A percentile compares a stretch with the other conserved stretches of the same genome.
phyloP scores from a whole-genome alignment of 2,329 filamentous ascomycete genomes.

The Calonectria hawksworthii region DNA sequence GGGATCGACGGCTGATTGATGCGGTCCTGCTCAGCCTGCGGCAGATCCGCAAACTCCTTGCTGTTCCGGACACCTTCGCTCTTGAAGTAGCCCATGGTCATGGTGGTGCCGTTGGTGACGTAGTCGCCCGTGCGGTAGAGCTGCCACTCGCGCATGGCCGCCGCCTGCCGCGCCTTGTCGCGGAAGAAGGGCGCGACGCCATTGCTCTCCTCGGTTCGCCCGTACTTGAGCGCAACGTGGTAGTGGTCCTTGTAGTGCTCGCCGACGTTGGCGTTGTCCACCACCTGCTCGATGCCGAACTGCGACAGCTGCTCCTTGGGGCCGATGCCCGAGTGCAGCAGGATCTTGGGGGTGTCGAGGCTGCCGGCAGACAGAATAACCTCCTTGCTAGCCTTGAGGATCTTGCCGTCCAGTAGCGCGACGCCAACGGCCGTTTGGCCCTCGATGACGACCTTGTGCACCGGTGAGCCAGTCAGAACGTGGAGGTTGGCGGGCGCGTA shows the following conservation, averaged over 20 bases:
- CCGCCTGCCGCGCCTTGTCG: constrained; percentile 31
- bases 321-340: constrained; percentile 36
- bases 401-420: constrained; percentile 26
- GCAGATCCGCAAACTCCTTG: constrained; percentile 25
- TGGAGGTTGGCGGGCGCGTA: constrained; percentile 24
- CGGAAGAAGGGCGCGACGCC: constrained; percentile 29
- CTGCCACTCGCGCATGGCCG: constrained; percentile 31
- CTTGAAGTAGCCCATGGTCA: constrained; percentile 38
- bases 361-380: constrained; percentile 34
- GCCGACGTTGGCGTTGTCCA: constrained; percentile 25
- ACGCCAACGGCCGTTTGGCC: constrained; percentile 17
- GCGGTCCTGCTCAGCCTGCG: constrained; percentile 3
- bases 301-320: constrained; percentile 7
- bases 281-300: constrained; percentile 16
- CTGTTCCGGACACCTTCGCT: constrained; percentile 23
- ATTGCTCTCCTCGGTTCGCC: constrained; percentile 26
- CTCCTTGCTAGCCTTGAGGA: constrained; percentile 27
- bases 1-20: constrained; percentile 29
- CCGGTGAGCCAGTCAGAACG: constrained; percentile 23
- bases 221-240: constrained; percentile 33
- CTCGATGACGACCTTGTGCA: constrained; percentile 28
- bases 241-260: constrained; percentile 35
- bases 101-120: constrained; percentile 27
- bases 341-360: constrained; percentile 34
- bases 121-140: constrained; percentile 31